Base-by-base conservation (phyloP, 805 yeast species). In the Ogataea wickerhamii region DNA sequence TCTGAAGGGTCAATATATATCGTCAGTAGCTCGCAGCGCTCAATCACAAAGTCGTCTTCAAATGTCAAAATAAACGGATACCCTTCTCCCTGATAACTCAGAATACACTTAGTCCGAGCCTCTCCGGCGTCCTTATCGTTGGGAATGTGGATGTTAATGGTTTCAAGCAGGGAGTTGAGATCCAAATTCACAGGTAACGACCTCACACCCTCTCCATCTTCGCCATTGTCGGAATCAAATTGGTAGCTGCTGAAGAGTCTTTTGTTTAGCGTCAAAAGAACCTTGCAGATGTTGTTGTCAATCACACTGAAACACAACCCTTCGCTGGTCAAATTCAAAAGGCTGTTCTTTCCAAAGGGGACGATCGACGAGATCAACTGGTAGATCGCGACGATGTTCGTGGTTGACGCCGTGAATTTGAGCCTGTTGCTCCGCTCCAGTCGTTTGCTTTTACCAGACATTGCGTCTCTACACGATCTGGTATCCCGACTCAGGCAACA, bases 1-100 rank as follows among this genome's bases (percentile, higher is more conserved):
- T 37, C 37, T 13, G 41, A 21, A 1, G 48, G 49, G 20, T 57
- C 60, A 20, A 50, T 23, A 29, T 40, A 56, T 39, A 64, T 68
- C 0, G 84, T 77, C 1, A 70, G 58, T 34, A 81, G 66, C 44
- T 76, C 80, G 43, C 83, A 80, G 28, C 70, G 59, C 45, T 81
- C 84, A 40, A 79, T 67, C 41, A 72, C 61, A 1, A 61, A 53
- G 36, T 76, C 81, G 47, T 76, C 80, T 35, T 57, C 64, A 56
- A 78, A 79, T 3, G 73, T 68, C 16, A 81, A 43, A 0, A 73
- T 64, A 48, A 82, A 76, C 0, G 81, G 82, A 7, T 67, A 52
- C 0, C 80, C 81, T 6, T 61, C 53, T 0, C 76, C 74, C 31
- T 66, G 58, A 49, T 72, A 74, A 16, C 72, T 66, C 38, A 80